phyloP scores from a whole-genome alignment of 78 protist genomes.

The Tieghemostelium lacteum region DNA sequence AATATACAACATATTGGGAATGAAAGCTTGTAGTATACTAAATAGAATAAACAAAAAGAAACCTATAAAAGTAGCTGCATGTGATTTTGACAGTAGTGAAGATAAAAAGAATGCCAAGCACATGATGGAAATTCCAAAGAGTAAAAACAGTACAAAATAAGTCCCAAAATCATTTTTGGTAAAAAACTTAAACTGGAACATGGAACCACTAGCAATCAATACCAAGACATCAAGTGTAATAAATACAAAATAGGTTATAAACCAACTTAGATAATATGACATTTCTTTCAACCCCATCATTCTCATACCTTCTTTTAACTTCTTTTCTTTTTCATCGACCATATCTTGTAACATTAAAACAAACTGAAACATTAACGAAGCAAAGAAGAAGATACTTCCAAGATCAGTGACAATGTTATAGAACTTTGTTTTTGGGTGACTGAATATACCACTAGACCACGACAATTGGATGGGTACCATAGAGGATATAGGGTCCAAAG shows the following conservation, averaged over 20 bases:
- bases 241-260: not conserved
- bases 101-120: slow-evolving; percentile 42
- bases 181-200: slow-evolving; percentile 51
- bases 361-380: slow-evolving; percentile 45
- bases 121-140: slow-evolving; percentile 70
- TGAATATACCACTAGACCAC: slow-evolving; percentile 22
- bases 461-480: not conserved
- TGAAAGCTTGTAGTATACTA: slow-evolving; percentile 35
- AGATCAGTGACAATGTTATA: slow-evolving; percentile 42
- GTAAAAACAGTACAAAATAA: slow-evolving; percentile 23
- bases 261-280: slow-evolving; percentile 14
- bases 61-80: slow-evolving; percentile 38
- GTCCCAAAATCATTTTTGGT: slow-evolving; percentile 34
- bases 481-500: not conserved
- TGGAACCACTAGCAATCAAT: slow-evolving; percentile 32
- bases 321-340: slow-evolving; percentile 24
- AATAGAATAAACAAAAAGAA: slow-evolving; percentile 52
- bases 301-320: slow-evolving; percentile 30
- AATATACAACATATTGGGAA: slow-evolving; percentile 12
- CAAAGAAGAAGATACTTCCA: slow-evolving; percentile 51
- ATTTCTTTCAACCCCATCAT: slow-evolving; percentile 40
- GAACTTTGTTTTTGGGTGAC: slow-evolving; percentile 6
- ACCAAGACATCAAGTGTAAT: slow-evolving; percentile 19
- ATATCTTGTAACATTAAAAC: slow-evolving; percentile 36
- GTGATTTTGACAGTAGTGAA: slow-evolving; percentile 19